Evolutionary conservation across 75 land plant species (phyloP).

Genomic region (Cupressus sempervirens): DNA sequence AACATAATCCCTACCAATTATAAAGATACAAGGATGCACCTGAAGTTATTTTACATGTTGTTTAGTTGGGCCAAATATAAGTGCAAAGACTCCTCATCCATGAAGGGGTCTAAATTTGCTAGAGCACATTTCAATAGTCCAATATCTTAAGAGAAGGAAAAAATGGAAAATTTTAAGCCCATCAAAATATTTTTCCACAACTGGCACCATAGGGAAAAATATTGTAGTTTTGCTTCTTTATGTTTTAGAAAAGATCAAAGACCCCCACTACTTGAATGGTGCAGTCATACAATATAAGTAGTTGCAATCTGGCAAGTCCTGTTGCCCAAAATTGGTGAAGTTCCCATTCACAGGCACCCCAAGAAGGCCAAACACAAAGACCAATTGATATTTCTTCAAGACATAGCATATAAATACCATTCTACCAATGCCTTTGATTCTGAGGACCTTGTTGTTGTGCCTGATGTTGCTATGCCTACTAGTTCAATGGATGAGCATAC

Average conservation of each 20-base stretch:
- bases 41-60: not conserved
- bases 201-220: not conserved
- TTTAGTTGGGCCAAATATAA: not conserved
- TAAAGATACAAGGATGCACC: not conserved
- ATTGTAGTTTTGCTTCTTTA: not conserved
- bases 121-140: not conserved
- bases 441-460: conserved; percentile 57
- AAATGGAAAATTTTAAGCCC: not conserved
- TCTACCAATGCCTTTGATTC: conserved; percentile 72
- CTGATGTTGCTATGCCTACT: conserved; percentile 71
- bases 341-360: conserved; percentile 1
- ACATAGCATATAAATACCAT: conserved; percentile 41
- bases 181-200: not conserved
- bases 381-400: conserved; percentile 10
- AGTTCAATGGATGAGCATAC: conserved; percentile 61
- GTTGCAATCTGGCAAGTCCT: not conserved
- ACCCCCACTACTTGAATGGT: not conserved
- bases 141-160: not conserved
- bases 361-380: conserved; percentile 1
- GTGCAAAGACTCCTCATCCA: conserved; percentile 2
- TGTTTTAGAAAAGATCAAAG: not conserved
- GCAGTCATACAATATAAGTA: not conserved
- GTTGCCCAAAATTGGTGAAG: not conserved
- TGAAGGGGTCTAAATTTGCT: not conserved
- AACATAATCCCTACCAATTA: not conserved